Conservation (phyloP, 257 asterid genomes). For the Capsicum chinense region DNA sequence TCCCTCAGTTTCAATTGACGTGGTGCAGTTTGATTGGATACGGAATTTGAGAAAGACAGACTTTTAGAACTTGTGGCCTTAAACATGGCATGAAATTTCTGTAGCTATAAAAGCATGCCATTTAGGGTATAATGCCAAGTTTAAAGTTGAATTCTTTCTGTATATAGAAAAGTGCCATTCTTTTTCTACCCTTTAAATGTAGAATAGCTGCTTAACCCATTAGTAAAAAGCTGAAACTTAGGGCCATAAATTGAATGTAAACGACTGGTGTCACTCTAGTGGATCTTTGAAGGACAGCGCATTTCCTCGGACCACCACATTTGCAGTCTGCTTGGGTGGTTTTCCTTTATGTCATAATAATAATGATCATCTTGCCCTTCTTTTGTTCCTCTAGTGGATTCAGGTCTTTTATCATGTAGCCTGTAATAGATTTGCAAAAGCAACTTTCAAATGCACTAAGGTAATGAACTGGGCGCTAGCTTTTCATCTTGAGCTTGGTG, state of each 20-base stretch:
- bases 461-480: not conserved
- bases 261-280: not conserved
- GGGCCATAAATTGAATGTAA: not conserved
- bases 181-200: not conserved
- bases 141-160: not conserved
- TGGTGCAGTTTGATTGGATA: not conserved
- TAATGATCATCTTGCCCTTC: not conserved
- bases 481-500: conserved; percentile 8
- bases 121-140: not conserved
- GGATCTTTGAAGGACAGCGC: not conserved
- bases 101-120: not conserved
- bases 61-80: not conserved
- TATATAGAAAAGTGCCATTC: not conserved
- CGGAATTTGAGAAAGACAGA: too few relatives aligned
- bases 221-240: not conserved
- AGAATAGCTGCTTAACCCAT: not conserved
- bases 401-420: not conserved
- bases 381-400: not conserved
- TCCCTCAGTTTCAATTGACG: not conserved
- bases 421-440: not conserved
- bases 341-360: not conserved
- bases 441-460: not conserved
- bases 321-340: not conserved
- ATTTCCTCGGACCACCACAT: not conserved
- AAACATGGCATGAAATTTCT: not conserved